Conservation (phyloP, 441 rosid species). For the Mallotus repandus region DNA sequence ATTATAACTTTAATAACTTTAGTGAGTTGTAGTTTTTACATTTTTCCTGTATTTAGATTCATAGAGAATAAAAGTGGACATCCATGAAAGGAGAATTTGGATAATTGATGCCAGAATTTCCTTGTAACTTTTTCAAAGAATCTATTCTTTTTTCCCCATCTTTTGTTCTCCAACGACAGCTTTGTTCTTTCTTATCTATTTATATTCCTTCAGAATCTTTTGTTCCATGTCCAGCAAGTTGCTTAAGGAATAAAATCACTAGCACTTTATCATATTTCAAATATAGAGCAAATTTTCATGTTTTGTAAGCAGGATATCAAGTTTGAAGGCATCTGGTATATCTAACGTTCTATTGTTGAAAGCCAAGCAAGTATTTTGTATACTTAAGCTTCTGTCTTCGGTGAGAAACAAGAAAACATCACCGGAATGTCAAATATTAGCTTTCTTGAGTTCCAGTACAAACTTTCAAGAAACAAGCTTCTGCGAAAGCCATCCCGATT, state of each 20-base stretch:
- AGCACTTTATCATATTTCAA: slow-evolving; percentile 7
- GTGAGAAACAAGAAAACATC: neutral
- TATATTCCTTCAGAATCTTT: slow-evolving; percentile 28
- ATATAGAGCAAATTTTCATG: neutral
- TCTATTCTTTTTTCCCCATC: slow-evolving; percentile 32
- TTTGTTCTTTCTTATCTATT: slow-evolving; percentile 20
- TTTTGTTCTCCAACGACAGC: slow-evolving; percentile 11
- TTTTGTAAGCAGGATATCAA: slow-evolving; percentile 3
- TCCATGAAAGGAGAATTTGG: slow-evolving; percentile 14
- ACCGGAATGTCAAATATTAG: slow-evolving; percentile 41
- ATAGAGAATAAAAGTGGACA: slow-evolving; percentile 17
- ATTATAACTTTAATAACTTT: slow-evolving; percentile 1
- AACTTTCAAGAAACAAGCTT: slow-evolving; percentile 53
- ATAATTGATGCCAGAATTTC: slow-evolving; percentile 23
- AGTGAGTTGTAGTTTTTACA: slow-evolving; percentile 22
- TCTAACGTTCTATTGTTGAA: neutral
- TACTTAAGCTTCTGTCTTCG: neutral
- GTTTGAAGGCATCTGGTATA: neutral
- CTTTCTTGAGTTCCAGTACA: slow-evolving; percentile 71
- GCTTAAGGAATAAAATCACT: slow-evolving; percentile 25
- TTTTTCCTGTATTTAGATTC: slow-evolving; percentile 17
- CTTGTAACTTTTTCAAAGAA: slow-evolving; percentile 32
- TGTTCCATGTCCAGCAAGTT: slow-evolving; percentile 19
- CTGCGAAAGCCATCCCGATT: slow-evolving; percentile 54
- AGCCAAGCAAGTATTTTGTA: neutral